Conservation (phyloP, 2,329 filamentous ascomycete genomes). For the Alternaria ventricosa region DNA sequence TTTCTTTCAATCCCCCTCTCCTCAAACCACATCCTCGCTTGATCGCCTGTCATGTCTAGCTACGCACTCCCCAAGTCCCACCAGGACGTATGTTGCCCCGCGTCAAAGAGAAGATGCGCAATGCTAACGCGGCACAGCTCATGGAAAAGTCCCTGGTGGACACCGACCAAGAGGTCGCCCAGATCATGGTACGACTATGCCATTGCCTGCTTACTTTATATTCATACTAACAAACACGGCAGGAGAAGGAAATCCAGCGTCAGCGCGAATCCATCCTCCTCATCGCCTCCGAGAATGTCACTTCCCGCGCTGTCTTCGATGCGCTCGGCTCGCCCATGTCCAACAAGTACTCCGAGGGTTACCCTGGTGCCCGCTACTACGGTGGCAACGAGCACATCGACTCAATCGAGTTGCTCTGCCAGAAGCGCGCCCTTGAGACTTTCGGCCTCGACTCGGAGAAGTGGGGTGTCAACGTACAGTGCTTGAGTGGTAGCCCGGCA, state of each 20-base stretch:
- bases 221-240: constrained; percentile 23
- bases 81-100: constrained; percentile 63
- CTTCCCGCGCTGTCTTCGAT: constrained; percentile 49
- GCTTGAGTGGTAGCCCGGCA: constrained; percentile 86
- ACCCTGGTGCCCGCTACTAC: constrained; percentile 95
- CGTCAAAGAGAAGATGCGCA: constrained; percentile 15
- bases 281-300: constrained; percentile 51
- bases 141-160: constrained; percentile 94
- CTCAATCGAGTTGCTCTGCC: constrained; percentile 85
- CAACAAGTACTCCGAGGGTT: constrained; percentile 99
- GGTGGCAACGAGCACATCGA: constrained; percentile 97
- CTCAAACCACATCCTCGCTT: constrained; percentile 12
- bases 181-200: constrained; percentile 82
- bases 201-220: background rate
- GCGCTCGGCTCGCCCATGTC: constrained; percentile 62
- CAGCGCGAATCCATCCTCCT: constrained; percentile 94
- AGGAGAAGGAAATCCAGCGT: constrained; percentile 93
- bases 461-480: constrained; percentile 96
- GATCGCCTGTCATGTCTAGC: constrained; percentile 44
- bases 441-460: constrained; percentile 83
- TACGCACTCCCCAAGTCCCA: constrained; percentile 72
- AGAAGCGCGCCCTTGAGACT: constrained; percentile 85
- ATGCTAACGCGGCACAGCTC: constrained; percentile 68
- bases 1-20: background rate
- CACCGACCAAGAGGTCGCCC: constrained; percentile 89